These are phyloP conservation scores for Mucor indicus DNA, from an alignment of 371 early-diverging fungal genomes.

Conservation along the genomic window DNA sequence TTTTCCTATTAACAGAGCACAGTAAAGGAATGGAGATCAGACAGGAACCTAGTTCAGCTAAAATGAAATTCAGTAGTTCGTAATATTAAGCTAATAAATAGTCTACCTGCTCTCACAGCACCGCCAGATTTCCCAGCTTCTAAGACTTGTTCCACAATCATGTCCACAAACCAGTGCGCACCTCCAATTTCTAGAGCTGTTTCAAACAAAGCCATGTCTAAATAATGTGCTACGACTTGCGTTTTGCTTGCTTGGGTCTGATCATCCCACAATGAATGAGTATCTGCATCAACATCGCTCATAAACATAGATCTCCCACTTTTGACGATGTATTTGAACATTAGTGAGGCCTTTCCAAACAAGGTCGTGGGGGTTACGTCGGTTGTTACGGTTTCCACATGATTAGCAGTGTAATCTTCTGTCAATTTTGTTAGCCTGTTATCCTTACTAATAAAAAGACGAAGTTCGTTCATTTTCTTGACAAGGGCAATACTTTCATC, in stretches of 20 bases:
- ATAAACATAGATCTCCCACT: constrained; percentile 52
- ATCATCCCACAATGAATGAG: constrained; percentile 24
- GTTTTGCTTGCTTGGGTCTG: constrained; percentile 6
- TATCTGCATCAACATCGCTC: constrained; percentile 43
- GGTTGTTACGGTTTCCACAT: constrained; percentile 29
- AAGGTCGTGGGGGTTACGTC: constrained; percentile 30
- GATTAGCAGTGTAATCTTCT: not conserved
- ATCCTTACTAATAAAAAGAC: constrained; percentile 7
- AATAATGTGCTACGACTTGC: constrained; percentile 36
- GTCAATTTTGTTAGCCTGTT: constrained; percentile 18
- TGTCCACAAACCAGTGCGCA: constrained; percentile 41
- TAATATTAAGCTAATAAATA: not conserved
- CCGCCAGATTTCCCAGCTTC: constrained; percentile 51
- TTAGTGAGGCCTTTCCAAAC: constrained; percentile 34
- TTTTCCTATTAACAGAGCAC: constrained; percentile 18
- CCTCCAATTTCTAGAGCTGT: constrained; percentile 46
- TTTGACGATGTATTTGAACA: constrained; percentile 48
- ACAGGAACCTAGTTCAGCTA: constrained; percentile 51
- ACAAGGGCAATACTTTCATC: not conserved
- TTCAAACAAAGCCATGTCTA: constrained; percentile 49
- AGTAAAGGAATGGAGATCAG: constrained; percentile 40
- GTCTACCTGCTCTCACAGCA: constrained; percentile 49
- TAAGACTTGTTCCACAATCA: constrained; percentile 46
- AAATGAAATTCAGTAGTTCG: not conserved
- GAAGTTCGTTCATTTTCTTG: constrained; percentile 8